Conservation (phyloP, 495 filamentous ascomycete genomes). For the Aspergillus taichungensis region DNA sequence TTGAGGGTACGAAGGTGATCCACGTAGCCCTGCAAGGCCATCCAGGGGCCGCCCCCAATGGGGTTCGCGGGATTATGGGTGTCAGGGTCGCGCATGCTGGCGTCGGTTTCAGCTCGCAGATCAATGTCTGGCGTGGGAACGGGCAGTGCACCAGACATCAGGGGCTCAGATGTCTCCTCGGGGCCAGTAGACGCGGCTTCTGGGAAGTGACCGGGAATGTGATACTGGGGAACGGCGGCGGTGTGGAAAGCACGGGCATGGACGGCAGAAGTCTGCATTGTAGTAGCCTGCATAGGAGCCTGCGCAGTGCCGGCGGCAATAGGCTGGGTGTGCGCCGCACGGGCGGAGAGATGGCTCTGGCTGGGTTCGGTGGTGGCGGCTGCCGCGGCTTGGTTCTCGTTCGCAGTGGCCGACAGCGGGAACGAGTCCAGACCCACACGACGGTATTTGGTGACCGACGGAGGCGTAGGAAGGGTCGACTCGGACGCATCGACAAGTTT, state of each 20-base stretch:
- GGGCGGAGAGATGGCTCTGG: background rate
- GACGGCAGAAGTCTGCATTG: background rate
- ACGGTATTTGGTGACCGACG: conserved; percentile 5
- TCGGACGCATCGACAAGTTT: too few relatives aligned
- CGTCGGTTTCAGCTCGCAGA: background rate
- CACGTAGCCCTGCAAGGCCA: too few relatives aligned
- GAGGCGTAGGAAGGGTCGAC: background rate
- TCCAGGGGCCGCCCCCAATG: too few relatives aligned
- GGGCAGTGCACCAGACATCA: conserved; percentile 6
- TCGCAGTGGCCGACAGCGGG: background rate
- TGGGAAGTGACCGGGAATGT: conserved; percentile 11
- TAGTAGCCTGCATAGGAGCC: background rate
- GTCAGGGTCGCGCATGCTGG: too few relatives aligned
- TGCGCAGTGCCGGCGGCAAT: background rate
- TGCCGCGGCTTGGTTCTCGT: background rate
- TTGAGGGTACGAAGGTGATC: too few relatives aligned
- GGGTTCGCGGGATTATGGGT: background rate
- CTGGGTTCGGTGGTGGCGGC: background rate
- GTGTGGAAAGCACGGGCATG: background rate
- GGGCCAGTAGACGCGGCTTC: background rate
- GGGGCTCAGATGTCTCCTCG: background rate
- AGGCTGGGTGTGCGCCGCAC: too few relatives aligned
- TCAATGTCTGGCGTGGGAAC: background rate
- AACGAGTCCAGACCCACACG: conserved; percentile 3
- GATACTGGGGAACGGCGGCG: background rate